phyloP scores from a whole-genome alignment of 2,329 filamentous ascomycete species.

The Ceratocystis destructans region DNA sequence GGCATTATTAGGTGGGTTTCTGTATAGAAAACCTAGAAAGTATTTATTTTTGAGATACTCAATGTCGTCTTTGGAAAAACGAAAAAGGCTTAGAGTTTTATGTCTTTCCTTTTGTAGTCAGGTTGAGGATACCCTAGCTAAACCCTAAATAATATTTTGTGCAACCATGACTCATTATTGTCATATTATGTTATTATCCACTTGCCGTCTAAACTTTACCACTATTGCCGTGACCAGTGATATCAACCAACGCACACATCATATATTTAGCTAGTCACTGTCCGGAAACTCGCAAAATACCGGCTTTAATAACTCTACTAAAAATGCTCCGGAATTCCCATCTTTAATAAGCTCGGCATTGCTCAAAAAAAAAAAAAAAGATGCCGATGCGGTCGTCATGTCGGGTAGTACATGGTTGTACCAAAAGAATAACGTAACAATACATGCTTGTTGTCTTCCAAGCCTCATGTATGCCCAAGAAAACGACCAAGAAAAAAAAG shows the following conservation, averaged over 20 bases:
- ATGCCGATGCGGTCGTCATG: not conserved
- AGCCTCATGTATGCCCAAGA: not conserved
- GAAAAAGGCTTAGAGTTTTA: not conserved
- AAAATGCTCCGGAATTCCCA: not conserved
- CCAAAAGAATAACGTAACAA: conserved; percentile 4
- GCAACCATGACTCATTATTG: not conserved
- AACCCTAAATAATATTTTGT: not conserved
- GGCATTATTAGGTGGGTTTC: not conserved
- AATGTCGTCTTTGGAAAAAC: not conserved
- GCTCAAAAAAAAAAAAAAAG: not conserved
- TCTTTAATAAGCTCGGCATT: not conserved
- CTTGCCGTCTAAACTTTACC: too few species aligned
- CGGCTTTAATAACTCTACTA: conserved; percentile 8
- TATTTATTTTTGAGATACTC: not conserved
- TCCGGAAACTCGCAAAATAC: not conserved
- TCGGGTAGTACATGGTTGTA: not conserved
- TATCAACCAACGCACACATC: not conserved
- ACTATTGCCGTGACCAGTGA: not conserved
- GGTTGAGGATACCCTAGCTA: not conserved
- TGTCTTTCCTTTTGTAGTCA: not conserved
- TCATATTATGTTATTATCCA: not conserved
- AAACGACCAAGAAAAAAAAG: not conserved
- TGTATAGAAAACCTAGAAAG: not conserved
- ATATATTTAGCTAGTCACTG: not conserved
- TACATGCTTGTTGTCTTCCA: not conserved